phyloP scores from a whole-genome alignment of 78 protist genomes.

The Dictyostelium firmibasis region DNA sequence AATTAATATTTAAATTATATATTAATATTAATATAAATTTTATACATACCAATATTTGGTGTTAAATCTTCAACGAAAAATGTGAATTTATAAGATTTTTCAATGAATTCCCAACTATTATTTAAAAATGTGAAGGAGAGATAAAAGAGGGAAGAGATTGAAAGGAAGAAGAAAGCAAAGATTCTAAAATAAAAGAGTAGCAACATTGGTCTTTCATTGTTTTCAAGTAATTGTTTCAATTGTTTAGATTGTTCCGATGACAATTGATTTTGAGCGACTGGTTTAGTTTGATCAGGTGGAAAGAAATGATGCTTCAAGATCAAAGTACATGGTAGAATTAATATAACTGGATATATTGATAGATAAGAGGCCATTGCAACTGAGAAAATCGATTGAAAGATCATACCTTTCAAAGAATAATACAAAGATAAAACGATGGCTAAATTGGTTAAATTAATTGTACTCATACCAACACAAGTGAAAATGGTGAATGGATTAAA shows the following conservation, averaged over 20 bases:
- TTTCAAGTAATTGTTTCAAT: neutral
- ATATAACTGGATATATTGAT: conserved; percentile 64
- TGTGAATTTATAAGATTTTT: conserved; percentile 66
- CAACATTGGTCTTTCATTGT: neutral
- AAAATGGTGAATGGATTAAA: conserved; percentile 84
- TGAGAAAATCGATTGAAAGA: conserved; percentile 36
- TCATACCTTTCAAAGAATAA: conserved; percentile 26
- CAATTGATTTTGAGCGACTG: neutral
- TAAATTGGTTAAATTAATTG: conserved; percentile 61
- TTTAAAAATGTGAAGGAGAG: conserved; percentile 28
- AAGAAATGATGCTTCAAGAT: neutral
- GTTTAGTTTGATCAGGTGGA: neutral
- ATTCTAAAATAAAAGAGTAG: neutral
- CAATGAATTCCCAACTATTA: conserved; percentile 71
- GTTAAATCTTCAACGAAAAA: conserved; percentile 73
- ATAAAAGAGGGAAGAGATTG: conserved; percentile 33
- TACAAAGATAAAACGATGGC: conserved; percentile 33
- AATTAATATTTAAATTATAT: neutral
- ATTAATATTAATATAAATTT: neutral
- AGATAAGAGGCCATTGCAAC: conserved; percentile 37
- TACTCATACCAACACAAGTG: conserved; percentile 74
- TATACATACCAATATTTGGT: conserved; percentile 79
- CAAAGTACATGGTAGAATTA: conserved; percentile 43
- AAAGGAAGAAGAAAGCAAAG: neutral
- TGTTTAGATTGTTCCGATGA: neutral